Percentiles rank a stretch among this genome's conserved stretches.
Evolutionary conservation across 2,329 filamentous ascomycete genomes (phyloP).

Genomic region (Emmonsiellopsis sp.): DNA sequence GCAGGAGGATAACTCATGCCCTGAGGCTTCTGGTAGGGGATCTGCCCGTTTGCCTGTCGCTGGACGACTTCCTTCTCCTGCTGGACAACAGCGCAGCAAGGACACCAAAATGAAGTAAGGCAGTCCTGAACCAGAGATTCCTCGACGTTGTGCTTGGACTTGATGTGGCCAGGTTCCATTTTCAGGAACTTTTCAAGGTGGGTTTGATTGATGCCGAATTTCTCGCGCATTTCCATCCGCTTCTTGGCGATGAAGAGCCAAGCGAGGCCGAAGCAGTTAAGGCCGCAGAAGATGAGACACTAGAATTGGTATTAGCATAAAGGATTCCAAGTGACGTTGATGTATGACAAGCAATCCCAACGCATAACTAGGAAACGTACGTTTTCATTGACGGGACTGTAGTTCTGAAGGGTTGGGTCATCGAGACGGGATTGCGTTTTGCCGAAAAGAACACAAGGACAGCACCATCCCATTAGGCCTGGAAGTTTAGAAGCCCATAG

Average conservation of each 20-base stretch:
- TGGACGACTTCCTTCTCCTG: constrained; percentile 5
- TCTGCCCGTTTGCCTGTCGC: neutral
- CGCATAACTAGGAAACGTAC: neutral
- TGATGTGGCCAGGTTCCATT: constrained; percentile 5
- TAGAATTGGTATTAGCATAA: neutral
- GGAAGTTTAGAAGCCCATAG: neutral
- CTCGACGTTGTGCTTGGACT: constrained; percentile 5
- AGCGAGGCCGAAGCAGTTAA: constrained; percentile 5
- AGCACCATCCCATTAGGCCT: constrained; percentile 6
- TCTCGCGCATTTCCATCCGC: constrained; percentile 4
- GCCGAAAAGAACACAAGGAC: constrained; percentile 5
- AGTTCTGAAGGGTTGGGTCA: constrained; percentile 1
- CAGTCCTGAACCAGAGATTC: constrained; percentile 5
- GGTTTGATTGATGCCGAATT: constrained; percentile 5
- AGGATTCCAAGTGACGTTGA: neutral
- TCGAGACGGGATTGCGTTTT: constrained; percentile 5
- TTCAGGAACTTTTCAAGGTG: constrained; percentile 7
- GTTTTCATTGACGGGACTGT: constrained; percentile 7
- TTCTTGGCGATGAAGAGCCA: constrained; percentile 3
- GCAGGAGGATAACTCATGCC: constrained; percentile 3
- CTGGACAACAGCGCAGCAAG: constrained; percentile 6
- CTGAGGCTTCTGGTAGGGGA: constrained; percentile 2
- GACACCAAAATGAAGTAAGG: constrained; percentile 3
- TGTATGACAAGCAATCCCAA: neutral
- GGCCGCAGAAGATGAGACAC: constrained; percentile 7